Evolutionary conservation across 2,329 filamentous ascomycete species (phyloP).

Genomic region (Thelonectria rubi): DNA sequence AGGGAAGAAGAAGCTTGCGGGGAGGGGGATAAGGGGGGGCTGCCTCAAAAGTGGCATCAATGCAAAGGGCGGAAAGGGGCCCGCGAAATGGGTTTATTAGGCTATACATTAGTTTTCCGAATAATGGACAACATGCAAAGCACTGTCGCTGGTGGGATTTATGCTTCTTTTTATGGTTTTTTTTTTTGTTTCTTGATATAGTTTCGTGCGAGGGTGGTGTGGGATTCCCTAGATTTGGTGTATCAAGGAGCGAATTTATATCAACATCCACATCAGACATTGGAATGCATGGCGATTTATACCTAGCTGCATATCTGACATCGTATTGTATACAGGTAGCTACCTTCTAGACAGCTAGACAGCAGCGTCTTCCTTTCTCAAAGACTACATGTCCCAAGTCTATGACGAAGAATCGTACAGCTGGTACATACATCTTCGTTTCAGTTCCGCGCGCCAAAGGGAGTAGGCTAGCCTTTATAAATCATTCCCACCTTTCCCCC

Average conservation of each 20-base stretch:
- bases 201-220: not conserved
- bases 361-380: not conserved
- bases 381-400: conserved; percentile 29
- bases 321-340: no score
- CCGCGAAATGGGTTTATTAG: conserved; percentile 11
- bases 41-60: conserved; percentile 22
- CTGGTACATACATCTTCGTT: conserved; percentile 12
- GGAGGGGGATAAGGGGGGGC: conserved; percentile 12
- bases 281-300: no score
- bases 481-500: not conserved
- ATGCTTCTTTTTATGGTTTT: conserved; percentile 12
- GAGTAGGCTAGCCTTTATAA: conserved; percentile 9
- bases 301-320: no score
- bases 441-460: conserved; percentile 18
- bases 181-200: not conserved
- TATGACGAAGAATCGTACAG: conserved; percentile 26
- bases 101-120: conserved; percentile 21
- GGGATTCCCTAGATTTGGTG: not conserved
- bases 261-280: no score
- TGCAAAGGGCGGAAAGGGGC: conserved; percentile 14
- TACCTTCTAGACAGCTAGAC: not conserved
- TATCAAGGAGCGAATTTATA: no score
- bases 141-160: conserved; percentile 5
- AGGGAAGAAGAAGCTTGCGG: not conserved
- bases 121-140: conserved; percentile 24